Conservation (phyloP, 441 rosid species). For the Pelargonium myrrhifolium region DNA sequence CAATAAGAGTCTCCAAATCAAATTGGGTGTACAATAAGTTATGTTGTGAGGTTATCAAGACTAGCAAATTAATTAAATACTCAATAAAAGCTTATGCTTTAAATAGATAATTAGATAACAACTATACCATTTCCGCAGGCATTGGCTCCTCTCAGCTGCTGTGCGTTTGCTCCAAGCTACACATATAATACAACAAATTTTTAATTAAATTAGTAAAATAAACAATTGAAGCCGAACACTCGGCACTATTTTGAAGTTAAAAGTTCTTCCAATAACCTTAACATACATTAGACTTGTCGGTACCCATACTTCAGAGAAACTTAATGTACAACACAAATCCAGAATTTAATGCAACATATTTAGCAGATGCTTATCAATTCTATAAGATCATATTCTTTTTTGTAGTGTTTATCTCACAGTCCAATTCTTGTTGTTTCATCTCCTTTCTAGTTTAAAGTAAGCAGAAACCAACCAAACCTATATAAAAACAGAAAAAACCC, state of each 20-base stretch:
- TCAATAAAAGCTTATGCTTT: not conserved
- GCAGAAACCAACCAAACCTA: too few species aligned
- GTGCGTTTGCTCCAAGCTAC: conserved; percentile 89
- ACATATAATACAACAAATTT: not conserved
- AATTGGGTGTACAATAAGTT: not conserved
- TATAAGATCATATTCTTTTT: too few species aligned
- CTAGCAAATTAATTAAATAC: not conserved
- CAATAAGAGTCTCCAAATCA: too few species aligned
- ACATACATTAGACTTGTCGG: not conserved
- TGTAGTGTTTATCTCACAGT: too few species aligned
- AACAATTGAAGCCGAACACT: conserved; percentile 4
- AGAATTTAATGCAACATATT: too few species aligned
- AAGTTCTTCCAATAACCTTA: conserved; percentile 15
- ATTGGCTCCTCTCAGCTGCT: conserved; percentile 78
- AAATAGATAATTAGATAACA: not conserved
- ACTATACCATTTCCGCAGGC: conserved; percentile 64
- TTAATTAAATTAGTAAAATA: not conserved
- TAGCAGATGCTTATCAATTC: too few species aligned
- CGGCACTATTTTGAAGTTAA: not conserved
- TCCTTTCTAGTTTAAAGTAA: too few species aligned
- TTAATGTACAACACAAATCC: not conserved
- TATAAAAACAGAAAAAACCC: too few species aligned
- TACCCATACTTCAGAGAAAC: not conserved
- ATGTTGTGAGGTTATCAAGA: not conserved
- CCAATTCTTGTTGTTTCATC: too few species aligned